phyloP scores from a whole-genome alignment of 306 rosid species.

The Quercus aquifolioides region DNA sequence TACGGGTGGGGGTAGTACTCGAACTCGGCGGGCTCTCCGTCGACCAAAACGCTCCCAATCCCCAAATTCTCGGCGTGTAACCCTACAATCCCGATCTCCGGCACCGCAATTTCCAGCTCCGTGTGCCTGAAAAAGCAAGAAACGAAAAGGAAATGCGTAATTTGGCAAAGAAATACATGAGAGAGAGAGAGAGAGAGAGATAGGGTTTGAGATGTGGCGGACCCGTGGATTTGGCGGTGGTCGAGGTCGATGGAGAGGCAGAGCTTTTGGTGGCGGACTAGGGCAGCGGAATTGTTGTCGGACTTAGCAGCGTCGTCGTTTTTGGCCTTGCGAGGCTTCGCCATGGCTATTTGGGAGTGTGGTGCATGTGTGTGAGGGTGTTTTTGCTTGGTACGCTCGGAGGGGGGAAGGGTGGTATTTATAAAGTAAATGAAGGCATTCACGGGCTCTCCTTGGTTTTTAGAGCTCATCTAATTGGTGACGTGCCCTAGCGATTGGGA shows the following conservation, averaged over 20 bases:
- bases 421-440: too few relatives aligned
- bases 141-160: not conserved
- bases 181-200: not conserved
- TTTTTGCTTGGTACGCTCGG: too few relatives aligned
- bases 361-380: not conserved
- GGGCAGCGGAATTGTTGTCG: conserved; percentile 70
- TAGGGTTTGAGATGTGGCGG: conserved; percentile 17
- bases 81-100: conserved; percentile 90
- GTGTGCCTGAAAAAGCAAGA: conserved; percentile 50
- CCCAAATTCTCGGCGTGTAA: conserved; percentile 91
- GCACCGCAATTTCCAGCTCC: conserved; percentile 84
- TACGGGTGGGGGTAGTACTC: conserved; percentile 74
- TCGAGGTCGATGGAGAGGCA: conserved; percentile 82
- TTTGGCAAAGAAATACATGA: not conserved
- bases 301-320: conserved; percentile 73
- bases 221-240: conserved; percentile 73
- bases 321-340: conserved; percentile 93
- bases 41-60: conserved; percentile 77
- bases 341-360: conserved; percentile 38
- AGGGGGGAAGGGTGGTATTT: too few relatives aligned
- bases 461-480: too few relatives aligned
- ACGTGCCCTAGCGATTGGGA: too few relatives aligned
- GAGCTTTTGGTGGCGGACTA: conserved; percentile 92
- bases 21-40: conserved; percentile 81
- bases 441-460: too few relatives aligned